phyloP scores from a whole-genome alignment of 2,329 filamentous ascomycete species.

The Juglanconis sp. region DNA sequence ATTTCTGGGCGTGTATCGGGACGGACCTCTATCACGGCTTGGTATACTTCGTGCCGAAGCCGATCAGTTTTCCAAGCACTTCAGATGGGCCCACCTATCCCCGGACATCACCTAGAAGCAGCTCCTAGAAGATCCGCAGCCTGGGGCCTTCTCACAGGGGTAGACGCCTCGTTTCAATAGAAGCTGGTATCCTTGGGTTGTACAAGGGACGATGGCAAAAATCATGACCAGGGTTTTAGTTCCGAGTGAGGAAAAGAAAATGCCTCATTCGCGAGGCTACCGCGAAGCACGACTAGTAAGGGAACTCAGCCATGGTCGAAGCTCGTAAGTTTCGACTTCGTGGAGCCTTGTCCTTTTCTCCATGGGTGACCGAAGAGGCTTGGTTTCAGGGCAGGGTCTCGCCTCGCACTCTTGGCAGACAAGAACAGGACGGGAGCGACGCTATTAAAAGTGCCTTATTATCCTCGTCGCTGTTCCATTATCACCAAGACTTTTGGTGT shows the following conservation, averaged over 20 bases:
- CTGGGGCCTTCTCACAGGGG: conserved; percentile 12
- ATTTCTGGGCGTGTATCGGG: conserved; percentile 4
- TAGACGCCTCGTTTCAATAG: conserved; percentile 17
- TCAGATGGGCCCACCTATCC: conserved; percentile 15
- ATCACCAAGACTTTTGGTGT: not conserved
- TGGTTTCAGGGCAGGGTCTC: conserved; percentile 13
- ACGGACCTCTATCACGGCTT: conserved; percentile 1
- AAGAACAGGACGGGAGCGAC: not conserved
- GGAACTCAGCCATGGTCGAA: conserved; percentile 1
- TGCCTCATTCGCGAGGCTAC: conserved; percentile 13
- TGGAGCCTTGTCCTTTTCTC: conserved; percentile 12
- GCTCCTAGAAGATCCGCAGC: not conserved
- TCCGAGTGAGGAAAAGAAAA: conserved; percentile 5
- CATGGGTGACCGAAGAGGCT: conserved; percentile 14
- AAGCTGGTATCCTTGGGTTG: conserved; percentile 11
- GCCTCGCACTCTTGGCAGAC: not conserved
- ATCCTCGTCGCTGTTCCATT: too few species aligned
- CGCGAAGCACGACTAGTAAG: conserved; percentile 6
- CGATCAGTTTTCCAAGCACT: not conserved
- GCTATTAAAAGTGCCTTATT: too few species aligned
- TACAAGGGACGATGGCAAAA: conserved; percentile 1
- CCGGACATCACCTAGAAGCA: conserved; percentile 1
- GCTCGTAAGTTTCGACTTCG: conserved; percentile 15
- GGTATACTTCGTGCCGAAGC: not conserved
- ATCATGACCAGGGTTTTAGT: not conserved